These are phyloP conservation scores for Fraxinus sp. DNA, from an alignment of 305 asterid genomes.

Conservation along the genomic window DNA sequence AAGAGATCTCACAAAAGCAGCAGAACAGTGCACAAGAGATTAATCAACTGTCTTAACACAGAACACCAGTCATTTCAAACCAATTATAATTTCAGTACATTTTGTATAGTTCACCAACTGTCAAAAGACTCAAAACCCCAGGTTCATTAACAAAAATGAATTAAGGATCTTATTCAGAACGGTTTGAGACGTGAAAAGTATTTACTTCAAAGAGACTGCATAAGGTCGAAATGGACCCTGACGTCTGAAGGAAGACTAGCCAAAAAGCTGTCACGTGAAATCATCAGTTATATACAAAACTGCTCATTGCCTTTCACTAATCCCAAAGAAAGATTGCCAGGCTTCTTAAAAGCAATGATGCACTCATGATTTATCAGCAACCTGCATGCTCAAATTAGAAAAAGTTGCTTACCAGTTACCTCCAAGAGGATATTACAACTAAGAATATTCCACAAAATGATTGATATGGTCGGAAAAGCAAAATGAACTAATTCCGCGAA, in stretches of 20 bases:
- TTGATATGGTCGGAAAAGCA: background rate
- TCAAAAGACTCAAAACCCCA: background rate
- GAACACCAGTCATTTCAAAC: background rate
- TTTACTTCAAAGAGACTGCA: background rate
- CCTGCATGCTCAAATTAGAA: constrained; percentile 20
- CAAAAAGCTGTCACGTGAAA: background rate
- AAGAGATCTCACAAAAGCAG: too few relatives aligned
- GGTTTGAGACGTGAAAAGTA: background rate
- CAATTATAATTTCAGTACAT: background rate
- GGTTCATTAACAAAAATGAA: background rate
- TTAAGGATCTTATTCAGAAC: background rate
- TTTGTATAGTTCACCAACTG: background rate
- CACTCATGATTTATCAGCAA: constrained; percentile 25
- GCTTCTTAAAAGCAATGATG: constrained; percentile 11
- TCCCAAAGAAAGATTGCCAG: constrained; percentile 10
- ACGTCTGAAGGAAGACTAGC: constrained; percentile 10
- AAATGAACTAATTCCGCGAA: background rate
- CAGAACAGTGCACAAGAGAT: too few relatives aligned
- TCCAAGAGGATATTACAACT: background rate
- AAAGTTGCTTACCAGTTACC: background rate
- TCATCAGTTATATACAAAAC: background rate
- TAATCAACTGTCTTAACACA: background rate
- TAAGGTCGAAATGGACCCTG: background rate
- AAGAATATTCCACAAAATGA: background rate
- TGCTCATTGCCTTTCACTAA: background rate